Evolutionary conservation across 169 alveolate species (phyloP).

Genomic region (Eimeria maxima): DNA sequence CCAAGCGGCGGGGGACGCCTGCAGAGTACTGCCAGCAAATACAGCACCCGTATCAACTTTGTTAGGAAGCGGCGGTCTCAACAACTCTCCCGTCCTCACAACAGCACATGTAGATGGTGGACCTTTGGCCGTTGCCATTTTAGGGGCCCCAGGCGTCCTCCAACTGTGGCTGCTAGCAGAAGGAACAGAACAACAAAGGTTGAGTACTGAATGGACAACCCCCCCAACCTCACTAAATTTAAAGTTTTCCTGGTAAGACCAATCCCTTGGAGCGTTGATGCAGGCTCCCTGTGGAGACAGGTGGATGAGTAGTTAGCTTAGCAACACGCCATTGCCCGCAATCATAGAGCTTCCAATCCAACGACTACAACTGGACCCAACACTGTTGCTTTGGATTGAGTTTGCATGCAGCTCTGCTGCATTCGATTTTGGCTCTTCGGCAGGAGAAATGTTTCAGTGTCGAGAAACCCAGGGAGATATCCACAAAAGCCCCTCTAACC

Average conservation of each 20-base stretch:
- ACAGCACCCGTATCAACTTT: not conserved
- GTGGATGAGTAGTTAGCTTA: not conserved
- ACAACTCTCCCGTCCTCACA: not conserved
- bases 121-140: conserved; percentile 5
- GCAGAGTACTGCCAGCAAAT: conserved; percentile 21
- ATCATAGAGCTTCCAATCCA: not conserved
- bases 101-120: conserved; percentile 28
- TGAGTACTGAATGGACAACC: not conserved
- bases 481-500: not conserved
- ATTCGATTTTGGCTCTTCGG: not conserved
- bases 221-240: not conserved
- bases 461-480: not conserved
- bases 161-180: conserved; percentile 55
- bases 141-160: conserved; percentile 42
- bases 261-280: too few species aligned
- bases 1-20: conserved; percentile 30
- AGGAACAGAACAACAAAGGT: not conserved
- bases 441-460: not conserved
- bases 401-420: conserved; percentile 24
- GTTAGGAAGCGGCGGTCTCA: not conserved
- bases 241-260: conserved; percentile 51
- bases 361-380: not conserved
- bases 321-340: not conserved
- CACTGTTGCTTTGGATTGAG: not conserved
- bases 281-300: not conserved